Percentiles rank a stretch among this genome's conserved stretches.
phyloP scores from a whole-genome alignment of 441 rosid genomes.

The Erodium texanum region DNA sequence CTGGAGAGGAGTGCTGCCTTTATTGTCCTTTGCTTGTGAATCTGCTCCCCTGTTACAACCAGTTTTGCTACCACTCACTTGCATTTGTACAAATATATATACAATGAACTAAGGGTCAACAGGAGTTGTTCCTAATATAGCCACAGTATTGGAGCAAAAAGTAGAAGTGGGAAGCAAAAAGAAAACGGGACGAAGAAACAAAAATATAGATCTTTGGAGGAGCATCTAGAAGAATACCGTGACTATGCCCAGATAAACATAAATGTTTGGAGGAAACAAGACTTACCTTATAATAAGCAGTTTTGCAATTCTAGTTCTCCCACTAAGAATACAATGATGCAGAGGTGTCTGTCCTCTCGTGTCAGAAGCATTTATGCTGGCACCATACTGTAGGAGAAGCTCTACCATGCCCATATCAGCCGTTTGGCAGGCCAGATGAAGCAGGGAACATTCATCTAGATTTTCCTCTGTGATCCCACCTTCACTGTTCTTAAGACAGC shows the following conservation, averaged over 20 bases:
- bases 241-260: background rate
- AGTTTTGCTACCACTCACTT: background rate
- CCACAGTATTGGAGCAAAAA: no score
- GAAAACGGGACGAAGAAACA: background rate
- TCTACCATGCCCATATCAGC: constrained; percentile 95
- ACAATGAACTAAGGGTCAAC: no score
- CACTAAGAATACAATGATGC: constrained; percentile 57
- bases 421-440: constrained; percentile 95
- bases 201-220: background rate
- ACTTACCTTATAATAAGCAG: constrained; percentile 76
- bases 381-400: constrained; percentile 92
- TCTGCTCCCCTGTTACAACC: constrained; percentile 75
- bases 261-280: background rate
- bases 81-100: background rate
- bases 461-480: constrained; percentile 16
- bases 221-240: background rate
- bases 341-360: constrained; percentile 75
- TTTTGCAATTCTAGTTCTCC: constrained; percentile 60
- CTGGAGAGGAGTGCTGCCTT: constrained; percentile 59
- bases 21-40: constrained; percentile 44
- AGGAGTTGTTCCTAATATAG: no score
- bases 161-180: no score
- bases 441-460: constrained; percentile 63
- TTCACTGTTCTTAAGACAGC: constrained; percentile 46
- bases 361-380: constrained; percentile 67